Evolutionary conservation across 805 yeast genomes (phyloP).

Genomic region (Tetrapisispora arboricola): DNA sequence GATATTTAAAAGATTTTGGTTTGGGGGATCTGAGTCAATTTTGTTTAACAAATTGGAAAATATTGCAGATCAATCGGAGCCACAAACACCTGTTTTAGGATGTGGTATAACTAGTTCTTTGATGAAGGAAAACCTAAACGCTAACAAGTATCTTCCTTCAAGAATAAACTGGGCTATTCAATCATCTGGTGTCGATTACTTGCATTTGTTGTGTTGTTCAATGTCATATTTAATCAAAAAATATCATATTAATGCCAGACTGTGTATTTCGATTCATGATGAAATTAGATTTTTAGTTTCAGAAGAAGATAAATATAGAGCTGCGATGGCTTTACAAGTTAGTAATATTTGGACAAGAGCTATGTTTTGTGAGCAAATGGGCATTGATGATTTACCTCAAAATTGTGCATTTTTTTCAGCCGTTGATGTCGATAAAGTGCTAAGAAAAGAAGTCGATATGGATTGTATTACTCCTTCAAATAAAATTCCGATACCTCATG

Average conservation of each 20-base stretch:
- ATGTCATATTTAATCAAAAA: slow-evolving; percentile 72
- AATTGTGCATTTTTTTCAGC: slow-evolving; percentile 93
- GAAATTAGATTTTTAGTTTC: slow-evolving; percentile 76
- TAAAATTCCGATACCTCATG: slow-evolving; percentile 57
- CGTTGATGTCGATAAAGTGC: slow-evolving; percentile 78
- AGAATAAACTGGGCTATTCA: slow-evolving; percentile 97
- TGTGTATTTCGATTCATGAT: slow-evolving; percentile 87
- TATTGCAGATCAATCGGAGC: slow-evolving; percentile 71
- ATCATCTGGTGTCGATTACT: slow-evolving; percentile 93
- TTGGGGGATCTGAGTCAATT: slow-evolving; percentile 90
- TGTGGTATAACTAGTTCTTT: slow-evolving; percentile 89
- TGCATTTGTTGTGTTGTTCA: slow-evolving; percentile 72
- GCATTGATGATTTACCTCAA: slow-evolving; percentile 83
- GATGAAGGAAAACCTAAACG: slow-evolving; percentile 49
- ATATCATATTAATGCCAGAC: slow-evolving; percentile 62
- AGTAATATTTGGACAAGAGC: slow-evolving; percentile 94
- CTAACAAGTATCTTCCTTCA: slow-evolving; percentile 66
- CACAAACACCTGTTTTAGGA: slow-evolving; percentile 84
- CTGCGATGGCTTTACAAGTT: slow-evolving; percentile 77
- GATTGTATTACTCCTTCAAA: slow-evolving; percentile 90
- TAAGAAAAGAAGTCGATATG: slow-evolving; percentile 87
- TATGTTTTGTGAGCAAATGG: slow-evolving; percentile 86
- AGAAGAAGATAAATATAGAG: slow-evolving; percentile 62
- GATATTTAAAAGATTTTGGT: slow-evolving; percentile 39
- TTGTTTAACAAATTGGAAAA: slow-evolving; percentile 82